Percentiles rank a stretch among this genome's conserved stretches.
phyloP scores from a whole-genome alignment of 805 yeast genomes.

The Tetrapisispora pingtungensis region DNA sequence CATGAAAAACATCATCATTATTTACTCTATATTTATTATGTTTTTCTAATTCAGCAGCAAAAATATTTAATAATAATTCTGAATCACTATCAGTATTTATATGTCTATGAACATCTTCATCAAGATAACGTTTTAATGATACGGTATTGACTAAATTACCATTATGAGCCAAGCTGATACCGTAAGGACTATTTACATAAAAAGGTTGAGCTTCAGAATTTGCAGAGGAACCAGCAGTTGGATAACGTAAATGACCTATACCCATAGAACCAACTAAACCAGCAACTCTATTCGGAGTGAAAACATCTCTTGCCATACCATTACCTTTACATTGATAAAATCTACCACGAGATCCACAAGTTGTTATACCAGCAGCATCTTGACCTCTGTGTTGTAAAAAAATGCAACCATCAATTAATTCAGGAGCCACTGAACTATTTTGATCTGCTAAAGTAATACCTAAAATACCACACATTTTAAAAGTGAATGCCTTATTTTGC shows the following conservation, averaged over 20 bases:
- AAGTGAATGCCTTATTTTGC: too few relatives aligned
- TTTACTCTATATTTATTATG: constrained; percentile 90
- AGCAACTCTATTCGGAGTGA: constrained; percentile 68
- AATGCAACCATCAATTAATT: constrained; percentile 83
- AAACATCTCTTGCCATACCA: constrained; percentile 97
- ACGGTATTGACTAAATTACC: constrained; percentile 89
- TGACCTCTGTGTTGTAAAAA: constrained; percentile 96
- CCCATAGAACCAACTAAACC: constrained; percentile 92
- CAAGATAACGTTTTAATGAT: constrained; percentile 68
- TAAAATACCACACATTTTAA: constrained; percentile 86
- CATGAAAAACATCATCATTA: constrained; percentile 78
- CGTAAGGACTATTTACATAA: constrained; percentile 94
- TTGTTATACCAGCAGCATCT: constrained; percentile 98
- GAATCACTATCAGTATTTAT: constrained; percentile 96
- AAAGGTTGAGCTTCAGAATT: constrained; percentile 98
- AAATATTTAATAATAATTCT: constrained; percentile 77
- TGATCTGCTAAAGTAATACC: constrained; percentile 80
- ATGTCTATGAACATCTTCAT: constrained; percentile 91
- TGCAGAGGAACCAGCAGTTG: constrained; percentile 94
- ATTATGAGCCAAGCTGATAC: constrained; percentile 81
- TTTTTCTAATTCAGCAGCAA: constrained; percentile 85
- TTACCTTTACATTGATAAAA: constrained; percentile 96
- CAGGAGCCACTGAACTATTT: constrained; percentile 68
- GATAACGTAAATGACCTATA: constrained; percentile 87
- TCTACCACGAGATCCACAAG: constrained; percentile 89